These are phyloP conservation scores for Aspergillus floridensis DNA, from an alignment of 2,329 filamentous ascomycete species.

Conservation along the genomic window DNA sequence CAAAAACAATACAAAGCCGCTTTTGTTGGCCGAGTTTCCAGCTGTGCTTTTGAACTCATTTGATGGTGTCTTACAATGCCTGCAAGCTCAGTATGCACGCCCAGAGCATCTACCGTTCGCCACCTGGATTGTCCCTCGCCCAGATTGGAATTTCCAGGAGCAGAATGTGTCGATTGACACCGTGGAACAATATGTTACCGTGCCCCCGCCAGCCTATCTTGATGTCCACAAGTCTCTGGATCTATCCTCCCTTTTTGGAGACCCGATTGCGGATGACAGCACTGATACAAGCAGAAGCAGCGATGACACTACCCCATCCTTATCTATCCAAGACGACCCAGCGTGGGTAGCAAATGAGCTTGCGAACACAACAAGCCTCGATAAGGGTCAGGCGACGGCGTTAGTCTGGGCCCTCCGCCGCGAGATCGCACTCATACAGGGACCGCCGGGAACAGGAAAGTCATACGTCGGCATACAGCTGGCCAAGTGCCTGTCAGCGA, in stretches of 20 bases:
- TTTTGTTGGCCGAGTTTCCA: slow-evolving; percentile 15
- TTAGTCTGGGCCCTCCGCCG: slow-evolving; percentile 11
- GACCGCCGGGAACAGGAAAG: slow-evolving; percentile 27
- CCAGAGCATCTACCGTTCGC: slow-evolving; percentile 5
- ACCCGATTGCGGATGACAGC: not conserved
- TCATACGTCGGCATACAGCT: slow-evolving; percentile 26
- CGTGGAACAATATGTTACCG: not conserved
- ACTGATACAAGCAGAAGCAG: not conserved
- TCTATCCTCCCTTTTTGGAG: not conserved
- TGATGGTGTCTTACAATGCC: slow-evolving; percentile 12
- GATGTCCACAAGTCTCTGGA: not conserved
- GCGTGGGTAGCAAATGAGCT: not conserved
- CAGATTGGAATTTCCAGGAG: not conserved
- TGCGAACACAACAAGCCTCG: not conserved
- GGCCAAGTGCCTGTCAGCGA: slow-evolving; percentile 19
- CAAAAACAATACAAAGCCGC: not conserved
- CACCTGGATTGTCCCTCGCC: slow-evolving; percentile 2
- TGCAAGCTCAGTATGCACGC: slow-evolving; percentile 6
- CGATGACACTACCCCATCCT: not conserved
- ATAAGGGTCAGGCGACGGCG: slow-evolving; percentile 7
- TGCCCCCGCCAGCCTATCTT: not conserved
- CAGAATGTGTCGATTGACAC: no score
- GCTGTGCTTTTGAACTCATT: slow-evolving; percentile 12
- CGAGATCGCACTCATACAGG: slow-evolving; percentile 24
- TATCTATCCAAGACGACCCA: not conserved